Percentiles rank a stretch among this genome's conserved stretches.
Evolutionary conservation across 108 stramenopile genomes (phyloP).

Genomic region (Bacterosira constricta): DNA sequence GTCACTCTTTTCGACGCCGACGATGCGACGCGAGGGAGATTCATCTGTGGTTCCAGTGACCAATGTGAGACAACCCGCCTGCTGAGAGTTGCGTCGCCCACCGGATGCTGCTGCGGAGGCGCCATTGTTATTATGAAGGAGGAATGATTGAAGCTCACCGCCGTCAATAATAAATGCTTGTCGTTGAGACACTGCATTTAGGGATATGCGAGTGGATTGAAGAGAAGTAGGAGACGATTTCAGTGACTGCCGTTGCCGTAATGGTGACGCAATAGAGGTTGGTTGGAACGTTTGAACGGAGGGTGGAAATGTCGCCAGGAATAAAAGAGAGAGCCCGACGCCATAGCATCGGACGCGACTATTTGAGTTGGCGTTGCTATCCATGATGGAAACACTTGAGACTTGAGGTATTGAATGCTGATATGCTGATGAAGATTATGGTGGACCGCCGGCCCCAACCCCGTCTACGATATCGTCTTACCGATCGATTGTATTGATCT

Average conservation of each 20-base stretch:
- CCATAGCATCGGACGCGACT: too few relatives aligned
- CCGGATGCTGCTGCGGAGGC: not conserved
- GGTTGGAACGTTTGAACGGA: conserved; percentile 10
- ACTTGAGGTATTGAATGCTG: too few relatives aligned
- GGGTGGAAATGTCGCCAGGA: not conserved
- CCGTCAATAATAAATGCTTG: conserved; percentile 49
- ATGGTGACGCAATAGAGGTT: not conserved
- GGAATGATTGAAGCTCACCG: conserved; percentile 47
- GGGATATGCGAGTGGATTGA: not conserved
- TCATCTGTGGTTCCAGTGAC: conserved; percentile 31
- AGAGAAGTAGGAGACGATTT: not conserved
- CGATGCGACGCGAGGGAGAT: not conserved
- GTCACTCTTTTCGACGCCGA: conserved; percentile 21
- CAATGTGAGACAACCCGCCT: conserved; percentile 34
- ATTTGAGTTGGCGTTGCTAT: too few relatives aligned
- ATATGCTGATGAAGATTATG: too few relatives aligned
- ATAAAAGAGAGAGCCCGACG: too few relatives aligned
- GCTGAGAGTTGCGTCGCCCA: not conserved
- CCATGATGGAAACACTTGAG: too few relatives aligned
- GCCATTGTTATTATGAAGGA: conserved; percentile 10
- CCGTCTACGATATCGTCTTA: too few relatives aligned
- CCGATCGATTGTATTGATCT: too few relatives aligned
- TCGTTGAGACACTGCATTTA: conserved; percentile 12
- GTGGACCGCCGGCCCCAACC: too few relatives aligned
- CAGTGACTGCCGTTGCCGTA: not conserved